Evolutionary conservation across 2,329 filamentous ascomycete genomes (phyloP).

Genomic region (Dothideomycetes sp.): DNA sequence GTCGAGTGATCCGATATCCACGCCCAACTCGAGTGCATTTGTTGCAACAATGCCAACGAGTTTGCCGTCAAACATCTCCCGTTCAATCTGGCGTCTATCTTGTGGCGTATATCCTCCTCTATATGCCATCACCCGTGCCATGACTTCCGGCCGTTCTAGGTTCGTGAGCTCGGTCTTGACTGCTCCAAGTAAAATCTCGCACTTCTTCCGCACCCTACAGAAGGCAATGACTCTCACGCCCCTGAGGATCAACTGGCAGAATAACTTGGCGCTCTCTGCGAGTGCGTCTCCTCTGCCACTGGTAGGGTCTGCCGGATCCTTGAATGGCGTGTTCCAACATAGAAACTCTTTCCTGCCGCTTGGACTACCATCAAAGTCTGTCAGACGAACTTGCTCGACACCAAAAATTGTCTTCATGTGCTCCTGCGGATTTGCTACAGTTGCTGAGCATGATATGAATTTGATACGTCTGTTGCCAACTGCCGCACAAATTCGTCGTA

Average conservation of each 20-base stretch:
- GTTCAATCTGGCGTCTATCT: constrained; percentile 78
- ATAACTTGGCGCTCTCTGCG: constrained; percentile 76
- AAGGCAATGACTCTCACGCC: constrained; percentile 91
- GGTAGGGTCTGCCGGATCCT: constrained; percentile 74
- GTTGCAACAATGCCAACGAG: constrained; percentile 89
- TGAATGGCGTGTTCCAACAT: constrained; percentile 96
- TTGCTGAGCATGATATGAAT: constrained; percentile 94
- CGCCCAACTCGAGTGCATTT: constrained; percentile 81
- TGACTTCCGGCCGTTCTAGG: constrained; percentile 64
- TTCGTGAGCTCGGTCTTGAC: constrained; percentile 66
- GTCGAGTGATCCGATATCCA: constrained; percentile 90
- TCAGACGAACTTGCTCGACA: constrained; percentile 65
- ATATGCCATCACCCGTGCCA: constrained; percentile 82
- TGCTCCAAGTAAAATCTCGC: constrained; percentile 71
- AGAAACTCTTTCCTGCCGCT: constrained; percentile 88
- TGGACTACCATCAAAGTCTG: constrained; percentile 87
- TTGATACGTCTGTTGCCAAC: constrained; percentile 75
- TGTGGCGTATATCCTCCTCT: constrained; percentile 89
- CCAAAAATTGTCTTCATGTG: constrained; percentile 96
- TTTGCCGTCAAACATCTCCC: constrained; percentile 94
- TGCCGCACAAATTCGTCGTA: constrained; percentile 79
- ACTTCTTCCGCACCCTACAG: constrained; percentile 76
- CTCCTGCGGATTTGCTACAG: constrained; percentile 80
- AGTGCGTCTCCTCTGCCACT: constrained; percentile 78
- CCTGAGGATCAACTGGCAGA: constrained; percentile 78